Evolutionary conservation across 2,329 filamentous ascomycete genomes (phyloP), one percentile per base, ranked within the genome.

Genomic region (Aspergillus luchuensis): DNA sequence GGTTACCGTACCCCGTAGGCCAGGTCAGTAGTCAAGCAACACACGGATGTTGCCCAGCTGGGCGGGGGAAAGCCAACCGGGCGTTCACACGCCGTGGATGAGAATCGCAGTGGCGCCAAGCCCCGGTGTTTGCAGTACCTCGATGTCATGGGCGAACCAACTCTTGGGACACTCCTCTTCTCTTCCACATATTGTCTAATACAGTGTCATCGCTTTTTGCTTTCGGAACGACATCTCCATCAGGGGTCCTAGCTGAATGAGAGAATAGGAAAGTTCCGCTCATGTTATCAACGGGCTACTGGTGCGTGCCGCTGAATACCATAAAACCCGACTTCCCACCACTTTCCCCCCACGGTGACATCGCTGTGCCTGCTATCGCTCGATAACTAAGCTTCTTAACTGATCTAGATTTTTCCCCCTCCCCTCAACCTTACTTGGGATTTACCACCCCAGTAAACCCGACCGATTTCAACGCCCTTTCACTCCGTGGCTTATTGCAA

Each of bases 341-440:
- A 36, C 45, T 61, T 33, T 39, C 53, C 61, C 59, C 59, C 60
- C 62, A 63, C 61, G 57, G 63, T 66, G 64, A 63, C 64, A 66
- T 66, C 59, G 63, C 58, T 58, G 56, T 47, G 36, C 23, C 54
- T 55, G 17, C 17, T 50, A 49, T 54, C 36, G 23, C 36, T 51
- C 56, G 58, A 61, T 63, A 52, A 66, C 63, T 64, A 60, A 64
- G 57, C 61, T 39, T 50, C 47, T 43, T 38, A 13, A 52, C 56
- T 57, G 41, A 55, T 59, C 45, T 39, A 53, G 52, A 38, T 30
- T 60, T 63, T 57, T 39, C 8, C 36, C 43, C 39, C 43, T 36
- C 43, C 39, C 43, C 28, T 36, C 54, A 6, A 30, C 41, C 53
- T 56, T 19, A 15, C 39, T 13, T 41, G 17, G 33, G 19, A 33